Evolutionary conservation across 225 moss, liverwort and hornwort genomes (phyloP).

Genomic region (Pleurozium schreberi): DNA sequence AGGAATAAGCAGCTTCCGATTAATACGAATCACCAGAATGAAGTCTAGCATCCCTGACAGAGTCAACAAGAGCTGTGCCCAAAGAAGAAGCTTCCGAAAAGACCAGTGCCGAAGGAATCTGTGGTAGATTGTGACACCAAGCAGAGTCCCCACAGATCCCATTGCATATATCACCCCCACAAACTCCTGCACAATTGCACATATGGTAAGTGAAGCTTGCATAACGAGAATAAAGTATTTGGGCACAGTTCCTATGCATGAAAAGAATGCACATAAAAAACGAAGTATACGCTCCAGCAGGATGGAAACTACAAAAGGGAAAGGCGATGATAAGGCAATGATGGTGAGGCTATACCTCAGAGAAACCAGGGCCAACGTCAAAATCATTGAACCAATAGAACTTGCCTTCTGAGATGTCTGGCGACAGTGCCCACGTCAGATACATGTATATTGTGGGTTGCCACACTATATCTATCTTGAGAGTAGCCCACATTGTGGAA

Average conservation of each 20-base stretch:
- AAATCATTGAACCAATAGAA: slow-evolving; percentile 86
- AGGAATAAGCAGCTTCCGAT: slow-evolving; percentile 57
- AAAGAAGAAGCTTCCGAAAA: slow-evolving; percentile 65
- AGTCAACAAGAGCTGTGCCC: slow-evolving; percentile 61
- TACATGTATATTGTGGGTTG: slow-evolving; percentile 85
- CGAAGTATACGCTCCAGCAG: neutral
- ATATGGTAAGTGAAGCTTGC: neutral
- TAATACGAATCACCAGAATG: slow-evolving; percentile 61
- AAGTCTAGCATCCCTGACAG: slow-evolving; percentile 75
- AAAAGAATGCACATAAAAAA: neutral
- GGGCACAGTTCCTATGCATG: neutral
- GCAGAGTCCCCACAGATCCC: slow-evolving; percentile 70
- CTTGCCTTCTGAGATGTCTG: slow-evolving; percentile 87
- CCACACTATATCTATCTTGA: slow-evolving; percentile 76
- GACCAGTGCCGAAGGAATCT: slow-evolving; percentile 61
- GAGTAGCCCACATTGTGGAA: slow-evolving; percentile 63
- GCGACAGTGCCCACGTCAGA: slow-evolving; percentile 59
- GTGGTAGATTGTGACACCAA: slow-evolving; percentile 65
- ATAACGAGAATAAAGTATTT: neutral
- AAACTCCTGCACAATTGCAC: slow-evolving; percentile 53
- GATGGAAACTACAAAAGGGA: neutral
- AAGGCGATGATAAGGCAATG: neutral
- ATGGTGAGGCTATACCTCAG: slow-evolving; percentile 46
- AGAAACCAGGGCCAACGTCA: slow-evolving; percentile 67
- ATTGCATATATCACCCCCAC: slow-evolving; percentile 85